These are phyloP conservation scores for Endoconidiophora polonica DNA, from an alignment of 2,329 filamentous ascomycete genomes.

Conservation along the genomic window DNA sequence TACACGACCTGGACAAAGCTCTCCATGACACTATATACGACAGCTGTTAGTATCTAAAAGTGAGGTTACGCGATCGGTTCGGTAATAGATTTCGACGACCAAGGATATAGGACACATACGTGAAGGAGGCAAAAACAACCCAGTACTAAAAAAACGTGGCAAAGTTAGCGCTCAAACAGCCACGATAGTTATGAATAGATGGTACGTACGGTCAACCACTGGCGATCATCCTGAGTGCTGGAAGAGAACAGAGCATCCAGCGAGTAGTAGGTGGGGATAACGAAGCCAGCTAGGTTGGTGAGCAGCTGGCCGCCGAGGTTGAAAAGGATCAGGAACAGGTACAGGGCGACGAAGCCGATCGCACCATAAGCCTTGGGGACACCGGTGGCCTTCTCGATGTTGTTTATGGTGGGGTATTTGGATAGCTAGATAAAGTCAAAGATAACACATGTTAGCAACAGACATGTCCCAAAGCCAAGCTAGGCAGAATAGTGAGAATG, in stretches of 20 bases:
- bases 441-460: not conserved
- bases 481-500: not conserved
- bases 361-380: conserved; percentile 75
- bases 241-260: conserved; percentile 58
- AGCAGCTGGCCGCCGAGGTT: conserved; percentile 80
- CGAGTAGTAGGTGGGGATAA: conserved; percentile 74
- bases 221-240: conserved; percentile 61
- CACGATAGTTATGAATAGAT: not conserved
- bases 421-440: conserved; percentile 43
- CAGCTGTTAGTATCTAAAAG: conserved; percentile 12
- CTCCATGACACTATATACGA: conserved; percentile 46
- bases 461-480: not conserved
- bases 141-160: conserved; percentile 45
- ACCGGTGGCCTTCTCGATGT: conserved; percentile 69
- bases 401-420: conserved; percentile 69
- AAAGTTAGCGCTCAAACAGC: not conserved
- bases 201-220: conserved; percentile 53
- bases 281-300: conserved; percentile 72
- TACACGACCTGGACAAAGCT: conserved; percentile 72
- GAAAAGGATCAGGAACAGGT: conserved; percentile 86
- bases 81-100: not conserved
- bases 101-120: conserved; percentile 27
- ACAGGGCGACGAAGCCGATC: conserved; percentile 58
- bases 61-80: conserved; percentile 9
- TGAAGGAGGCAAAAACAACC: conserved; percentile 73